Evolutionary conservation across 2,329 filamentous ascomycete genomes (phyloP), one percentile per base, ranked within the genome.

Genomic region (Stagonosporopsis chrysanthemi): DNA sequence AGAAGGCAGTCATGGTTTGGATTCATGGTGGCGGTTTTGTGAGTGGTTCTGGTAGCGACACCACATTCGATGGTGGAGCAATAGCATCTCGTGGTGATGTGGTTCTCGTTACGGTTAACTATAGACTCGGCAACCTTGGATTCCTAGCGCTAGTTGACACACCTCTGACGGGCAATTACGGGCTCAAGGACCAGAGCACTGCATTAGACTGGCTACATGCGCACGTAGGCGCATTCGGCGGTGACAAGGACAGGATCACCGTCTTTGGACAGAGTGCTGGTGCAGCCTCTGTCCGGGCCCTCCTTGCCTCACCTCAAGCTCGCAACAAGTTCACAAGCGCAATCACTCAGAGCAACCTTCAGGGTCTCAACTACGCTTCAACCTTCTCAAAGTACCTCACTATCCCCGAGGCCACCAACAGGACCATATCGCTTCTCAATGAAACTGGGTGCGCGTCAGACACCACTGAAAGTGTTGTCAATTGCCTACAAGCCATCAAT

Each of bases 151-250:
- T 76, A 8, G 60, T 69, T n/a, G 71, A 82, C 59, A 78, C 79
- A 15, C 68, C 75, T 3, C 77, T 79, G 2, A 80, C 79, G 17
- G 82, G 81, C 26, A 84, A 84, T 53, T 82, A 78, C 48, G 81
- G 81, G 5, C 69, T 85, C 2, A 77, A 75, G 4, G 82, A 84
- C 63, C 80, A 82, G 62, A 79, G 81, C 47, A 77, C 77, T 23
- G 82, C 81, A 0, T 71, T 84, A 6, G 78, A 82, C 35, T 84
- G 82, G 82, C 74, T 84, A 1, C 74, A 70, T 17, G 69, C 71
- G 44, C 74, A 80, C 54, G 76, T 79, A 58, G 61, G 58, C 29
- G 65, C 69, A 17, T 76, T 76, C 43, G 73, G 73, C n/a, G 73
- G 71, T 4, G 73, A 78, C 45, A 71, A 73, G 24, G 58, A 69